Percentiles rank a stretch among this genome's conserved stretches.
phyloP scores from a whole-genome alignment of 129 eudicot species.

The Smallanthus sonchifolius region DNA sequence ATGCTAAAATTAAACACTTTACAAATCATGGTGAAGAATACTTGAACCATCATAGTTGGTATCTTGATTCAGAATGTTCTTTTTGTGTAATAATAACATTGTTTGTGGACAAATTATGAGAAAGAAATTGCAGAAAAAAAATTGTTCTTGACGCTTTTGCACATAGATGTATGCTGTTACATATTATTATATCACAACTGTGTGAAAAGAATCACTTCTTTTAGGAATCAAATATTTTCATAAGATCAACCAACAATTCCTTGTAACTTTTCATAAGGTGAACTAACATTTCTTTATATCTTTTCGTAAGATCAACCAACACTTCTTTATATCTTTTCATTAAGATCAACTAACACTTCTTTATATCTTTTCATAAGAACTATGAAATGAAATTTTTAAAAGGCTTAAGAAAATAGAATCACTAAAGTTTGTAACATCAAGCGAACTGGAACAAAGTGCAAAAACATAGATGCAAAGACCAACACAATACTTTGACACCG shows the following conservation, averaged over 20 bases:
- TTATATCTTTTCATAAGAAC: neutral
- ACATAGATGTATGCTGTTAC: neutral
- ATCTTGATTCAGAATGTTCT: neutral
- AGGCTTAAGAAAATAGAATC: neutral
- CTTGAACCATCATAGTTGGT: neutral
- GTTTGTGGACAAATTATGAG: neutral
- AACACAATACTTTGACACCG: neutral
- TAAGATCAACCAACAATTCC: neutral
- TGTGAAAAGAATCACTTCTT: neutral
- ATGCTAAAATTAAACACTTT: too few species aligned
- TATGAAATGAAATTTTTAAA: neutral
- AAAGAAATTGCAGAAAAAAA: neutral
- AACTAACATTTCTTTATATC: too few species aligned
- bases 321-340: too few species aligned
- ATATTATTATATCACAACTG: neutral
- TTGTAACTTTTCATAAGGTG: too few species aligned
- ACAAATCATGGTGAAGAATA: neutral
- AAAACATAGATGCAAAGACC: neutral
- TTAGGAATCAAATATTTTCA: neutral
- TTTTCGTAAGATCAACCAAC: too few species aligned
- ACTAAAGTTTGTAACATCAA: neutral
- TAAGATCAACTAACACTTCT: too few species aligned
- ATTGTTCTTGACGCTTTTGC: neutral
- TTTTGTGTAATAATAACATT: neutral
- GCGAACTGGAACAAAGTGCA: neutral